phyloP scores from a whole-genome alignment of 2,329 filamentous ascomycete genomes.

The Tolypocladium cylindrosporum region DNA sequence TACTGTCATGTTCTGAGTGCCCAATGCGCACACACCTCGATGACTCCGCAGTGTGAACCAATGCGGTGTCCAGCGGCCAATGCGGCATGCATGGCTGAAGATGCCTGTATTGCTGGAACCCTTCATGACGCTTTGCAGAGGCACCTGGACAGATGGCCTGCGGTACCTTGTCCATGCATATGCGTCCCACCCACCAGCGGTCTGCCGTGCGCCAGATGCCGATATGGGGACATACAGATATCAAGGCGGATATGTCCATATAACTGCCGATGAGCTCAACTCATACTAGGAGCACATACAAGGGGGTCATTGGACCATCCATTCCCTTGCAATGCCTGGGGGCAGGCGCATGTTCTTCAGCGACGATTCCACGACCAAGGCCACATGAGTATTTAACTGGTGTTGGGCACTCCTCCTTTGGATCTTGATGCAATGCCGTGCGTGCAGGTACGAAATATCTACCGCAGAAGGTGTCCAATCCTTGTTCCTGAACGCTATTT shows the following conservation, averaged over 20 bases:
- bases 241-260: neutral
- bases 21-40: too few relatives aligned
- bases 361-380: neutral
- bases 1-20: too few relatives aligned
- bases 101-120: neutral
- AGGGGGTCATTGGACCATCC: neutral
- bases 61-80: too few relatives aligned
- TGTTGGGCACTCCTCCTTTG: neutral
- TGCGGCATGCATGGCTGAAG: too few relatives aligned
- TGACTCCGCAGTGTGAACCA: too few relatives aligned
- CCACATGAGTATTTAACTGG: neutral
- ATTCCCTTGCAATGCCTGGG: neutral
- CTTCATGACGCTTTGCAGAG: neutral
- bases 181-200: neutral
- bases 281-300: neutral
- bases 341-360: neutral
- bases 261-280: neutral
- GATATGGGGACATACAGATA: neutral
- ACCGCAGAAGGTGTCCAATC: too few relatives aligned
- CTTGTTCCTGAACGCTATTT: neutral
- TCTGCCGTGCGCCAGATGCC: neutral
- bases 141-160: neutral
- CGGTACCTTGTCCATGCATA: neutral
- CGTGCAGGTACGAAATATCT: neutral
- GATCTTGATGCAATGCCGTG: neutral